Conservation (phyloP, 257 asterid species). For the Ilex asprella region DNA sequence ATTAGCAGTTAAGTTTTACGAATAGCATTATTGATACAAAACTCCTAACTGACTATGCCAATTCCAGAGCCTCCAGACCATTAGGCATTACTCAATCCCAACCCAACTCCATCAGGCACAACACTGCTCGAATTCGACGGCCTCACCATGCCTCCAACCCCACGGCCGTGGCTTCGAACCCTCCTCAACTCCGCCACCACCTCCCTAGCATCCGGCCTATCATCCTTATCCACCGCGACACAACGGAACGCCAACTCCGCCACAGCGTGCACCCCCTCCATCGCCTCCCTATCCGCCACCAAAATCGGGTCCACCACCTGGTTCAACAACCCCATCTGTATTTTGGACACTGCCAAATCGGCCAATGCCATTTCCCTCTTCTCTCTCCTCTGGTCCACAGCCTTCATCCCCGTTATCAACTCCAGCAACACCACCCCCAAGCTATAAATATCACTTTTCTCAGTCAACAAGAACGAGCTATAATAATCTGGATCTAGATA, state of each 20-base stretch:
- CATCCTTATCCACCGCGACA: slow-evolving; percentile 79
- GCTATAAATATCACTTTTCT: slow-evolving; percentile 90
- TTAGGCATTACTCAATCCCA: no score
- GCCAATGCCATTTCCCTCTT: slow-evolving; percentile 80
- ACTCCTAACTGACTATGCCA: not conserved
- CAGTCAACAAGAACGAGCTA: slow-evolving; percentile 67
- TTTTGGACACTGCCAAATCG: slow-evolving; percentile 83
- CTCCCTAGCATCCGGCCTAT: slow-evolving; percentile 79
- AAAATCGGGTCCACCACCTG: slow-evolving; percentile 79
- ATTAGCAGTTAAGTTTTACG: no score
- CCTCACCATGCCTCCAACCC: slow-evolving; percentile 33
- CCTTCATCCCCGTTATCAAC: slow-evolving; percentile 79
- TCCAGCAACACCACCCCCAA: slow-evolving; percentile 85
- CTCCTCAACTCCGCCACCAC: slow-evolving; percentile 70
- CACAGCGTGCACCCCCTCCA: slow-evolving; percentile 63
- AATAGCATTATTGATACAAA: no score
- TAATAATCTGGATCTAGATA: slow-evolving; percentile 90
- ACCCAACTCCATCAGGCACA: slow-evolving; percentile 48
- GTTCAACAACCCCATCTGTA: slow-evolving; percentile 81
- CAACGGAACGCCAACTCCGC: slow-evolving; percentile 91
- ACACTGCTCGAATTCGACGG: slow-evolving; percentile 51
- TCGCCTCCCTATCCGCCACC: slow-evolving; percentile 51
- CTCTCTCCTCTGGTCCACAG: slow-evolving; percentile 80
- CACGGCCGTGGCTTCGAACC: slow-evolving; percentile 45
- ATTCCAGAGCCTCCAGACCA: no score